These are phyloP conservation scores for Pouteria glomerata DNA, from an alignment of 148 eudicot genomes.

Conservation along the genomic window DNA sequence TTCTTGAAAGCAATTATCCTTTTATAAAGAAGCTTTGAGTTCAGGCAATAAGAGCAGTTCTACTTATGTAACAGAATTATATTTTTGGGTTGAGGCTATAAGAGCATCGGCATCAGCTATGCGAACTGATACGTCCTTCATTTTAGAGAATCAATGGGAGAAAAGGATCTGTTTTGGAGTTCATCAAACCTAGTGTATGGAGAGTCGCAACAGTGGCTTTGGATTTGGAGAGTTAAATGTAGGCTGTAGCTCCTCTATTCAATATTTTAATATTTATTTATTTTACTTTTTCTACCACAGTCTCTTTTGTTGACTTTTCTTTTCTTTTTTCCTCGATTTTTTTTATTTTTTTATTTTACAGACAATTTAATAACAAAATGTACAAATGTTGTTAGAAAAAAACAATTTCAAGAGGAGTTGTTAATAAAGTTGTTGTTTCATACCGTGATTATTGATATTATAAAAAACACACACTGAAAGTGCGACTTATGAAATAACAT, in stretches of 20 bases:
- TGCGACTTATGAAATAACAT: neutral
- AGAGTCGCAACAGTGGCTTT: neutral
- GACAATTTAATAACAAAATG: no score
- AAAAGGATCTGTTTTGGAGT: neutral
- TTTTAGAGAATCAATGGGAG: neutral
- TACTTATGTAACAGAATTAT: no score
- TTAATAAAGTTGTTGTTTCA: no score
- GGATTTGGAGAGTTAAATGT: neutral
- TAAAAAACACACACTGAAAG: neutral
- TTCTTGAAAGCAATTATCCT: neutral
- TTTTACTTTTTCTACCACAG: no score
- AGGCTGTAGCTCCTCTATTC: no score
- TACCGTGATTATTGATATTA: neutral
- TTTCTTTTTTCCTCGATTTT: neutral
- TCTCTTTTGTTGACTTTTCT: neutral
- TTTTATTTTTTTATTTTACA: neutral
- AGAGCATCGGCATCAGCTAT: neutral
- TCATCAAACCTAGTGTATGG: neutral
- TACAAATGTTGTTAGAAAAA: neutral
- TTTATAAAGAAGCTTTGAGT: neutral
- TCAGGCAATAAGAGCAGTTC: neutral
- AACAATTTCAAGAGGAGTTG: neutral
- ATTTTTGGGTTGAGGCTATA: neutral
- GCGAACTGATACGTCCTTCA: neutral
- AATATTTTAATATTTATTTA: no score